phyloP scores from a whole-genome alignment of 2,329 filamentous ascomycete genomes.

The Drechslera avenae region DNA sequence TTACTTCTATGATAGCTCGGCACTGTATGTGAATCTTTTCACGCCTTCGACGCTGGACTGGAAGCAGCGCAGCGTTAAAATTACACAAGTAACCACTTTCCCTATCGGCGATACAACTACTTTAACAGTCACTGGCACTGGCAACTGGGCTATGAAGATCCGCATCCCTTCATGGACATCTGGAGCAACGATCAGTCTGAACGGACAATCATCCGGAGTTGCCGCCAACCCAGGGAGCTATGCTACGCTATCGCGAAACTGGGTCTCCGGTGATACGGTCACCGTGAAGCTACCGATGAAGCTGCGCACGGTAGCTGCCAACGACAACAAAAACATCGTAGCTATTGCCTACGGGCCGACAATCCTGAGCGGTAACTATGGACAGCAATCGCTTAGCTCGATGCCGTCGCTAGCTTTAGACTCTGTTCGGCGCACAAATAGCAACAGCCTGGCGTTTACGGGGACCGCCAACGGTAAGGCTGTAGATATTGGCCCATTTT shows the following conservation, averaged over 20 bases:
- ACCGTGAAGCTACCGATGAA: slow-evolving; percentile 55
- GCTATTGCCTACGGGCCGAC: slow-evolving; percentile 57
- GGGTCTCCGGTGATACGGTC: slow-evolving; percentile 53
- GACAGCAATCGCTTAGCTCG: slow-evolving; percentile 20
- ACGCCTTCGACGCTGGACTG: slow-evolving; percentile 55
- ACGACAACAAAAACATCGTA: slow-evolving; percentile 53
- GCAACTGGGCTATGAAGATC: slow-evolving; percentile 48
- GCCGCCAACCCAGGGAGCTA: slow-evolving; percentile 49
- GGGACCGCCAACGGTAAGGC: slow-evolving; percentile 23
- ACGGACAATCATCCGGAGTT: slow-evolving; percentile 44
- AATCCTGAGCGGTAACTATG: slow-evolving; percentile 55
- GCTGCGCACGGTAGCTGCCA: slow-evolving; percentile 53
- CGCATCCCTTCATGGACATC: slow-evolving; percentile 57
- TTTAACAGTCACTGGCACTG: slow-evolving; percentile 46
- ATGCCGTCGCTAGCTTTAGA: slow-evolving; percentile 23
- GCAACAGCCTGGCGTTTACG: slow-evolving; percentile 20
- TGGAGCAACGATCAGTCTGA: slow-evolving; percentile 50
- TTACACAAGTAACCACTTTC: slow-evolving; percentile 54
- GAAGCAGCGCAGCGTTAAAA: slow-evolving; percentile 48
- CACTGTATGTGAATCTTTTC: slow-evolving; percentile 58
- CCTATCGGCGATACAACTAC: slow-evolving; percentile 51
- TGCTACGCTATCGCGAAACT: slow-evolving; percentile 49
- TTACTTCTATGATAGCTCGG: slow-evolving; percentile 53
- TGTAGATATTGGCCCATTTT: slow-evolving; percentile 28
- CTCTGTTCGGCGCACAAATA: slow-evolving; percentile 19